phyloP scores from a whole-genome alignment of 2,329 filamentous ascomycete genomes.

The Hypomyces rosellus region DNA sequence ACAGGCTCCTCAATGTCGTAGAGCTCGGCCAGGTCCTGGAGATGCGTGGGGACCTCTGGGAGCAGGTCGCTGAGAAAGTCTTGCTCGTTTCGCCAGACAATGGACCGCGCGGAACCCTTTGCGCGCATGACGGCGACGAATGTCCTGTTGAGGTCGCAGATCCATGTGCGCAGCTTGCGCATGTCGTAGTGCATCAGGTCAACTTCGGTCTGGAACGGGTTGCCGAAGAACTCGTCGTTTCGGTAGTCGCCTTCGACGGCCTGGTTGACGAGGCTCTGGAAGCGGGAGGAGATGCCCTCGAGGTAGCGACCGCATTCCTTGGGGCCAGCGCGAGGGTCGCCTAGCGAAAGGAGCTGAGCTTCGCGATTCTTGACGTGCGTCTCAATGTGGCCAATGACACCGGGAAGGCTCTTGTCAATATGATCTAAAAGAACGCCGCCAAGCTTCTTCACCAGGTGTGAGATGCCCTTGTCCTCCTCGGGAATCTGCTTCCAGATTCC shows the following conservation, averaged over 20 bases:
- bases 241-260: not conserved
- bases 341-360: not conserved
- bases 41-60: not conserved
- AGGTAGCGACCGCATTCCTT: not conserved
- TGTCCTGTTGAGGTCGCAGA: not conserved
- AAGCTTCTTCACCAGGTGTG: constrained; percentile 27
- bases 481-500: constrained; percentile 21
- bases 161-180: not conserved
- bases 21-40: not conserved
- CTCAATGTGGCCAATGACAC: constrained; percentile 22
- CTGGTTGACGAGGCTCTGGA: constrained; percentile 1
- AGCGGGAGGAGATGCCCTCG: not conserved
- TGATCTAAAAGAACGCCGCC: constrained; percentile 26
- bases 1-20: not conserved
- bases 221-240: not conserved
- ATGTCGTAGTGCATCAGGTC: constrained; percentile 11
- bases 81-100: not conserved
- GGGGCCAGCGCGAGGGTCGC: not conserved
- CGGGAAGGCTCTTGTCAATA: constrained; percentile 21
- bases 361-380: not conserved
- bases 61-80: not conserved
- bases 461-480: constrained; percentile 27
- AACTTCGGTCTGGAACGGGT: constrained; percentile 16
- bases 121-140: constrained; percentile 1
- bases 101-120: not conserved